These are phyloP conservation scores for Lasiosphaeria miniovina DNA, from an alignment of 495 filamentous ascomycete genomes.

Conservation along the genomic window DNA sequence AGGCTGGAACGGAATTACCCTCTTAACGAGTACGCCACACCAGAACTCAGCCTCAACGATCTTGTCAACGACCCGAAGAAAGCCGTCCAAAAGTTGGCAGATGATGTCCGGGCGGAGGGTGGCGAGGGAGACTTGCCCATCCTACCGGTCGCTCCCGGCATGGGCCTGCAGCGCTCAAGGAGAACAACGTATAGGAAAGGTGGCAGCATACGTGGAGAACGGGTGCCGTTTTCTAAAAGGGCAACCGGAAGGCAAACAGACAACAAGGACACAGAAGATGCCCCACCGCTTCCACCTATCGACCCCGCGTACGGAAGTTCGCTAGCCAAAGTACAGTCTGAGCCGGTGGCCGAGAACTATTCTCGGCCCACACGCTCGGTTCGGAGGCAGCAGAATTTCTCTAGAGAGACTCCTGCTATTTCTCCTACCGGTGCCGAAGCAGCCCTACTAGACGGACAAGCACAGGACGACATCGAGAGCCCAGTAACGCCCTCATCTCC, in stretches of 20 bases:
- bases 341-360: slow-evolving; percentile 64
- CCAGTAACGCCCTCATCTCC: slow-evolving; percentile 15
- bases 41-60: slow-evolving; percentile 66
- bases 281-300: slow-evolving; percentile 40
- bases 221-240: slow-evolving; percentile 68
- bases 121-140: slow-evolving; percentile 77
- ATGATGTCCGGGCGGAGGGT: slow-evolving; percentile 35
- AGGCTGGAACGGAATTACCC: slow-evolving; percentile 75
- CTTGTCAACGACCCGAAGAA: slow-evolving; percentile 78
- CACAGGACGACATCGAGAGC: slow-evolving; percentile 19
- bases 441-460: neutral
- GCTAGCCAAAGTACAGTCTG: slow-evolving; percentile 70
- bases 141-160: slow-evolving; percentile 68
- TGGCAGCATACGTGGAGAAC: slow-evolving; percentile 60
- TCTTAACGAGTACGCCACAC: slow-evolving; percentile 43
- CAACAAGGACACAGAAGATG: slow-evolving; percentile 59
- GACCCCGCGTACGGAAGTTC: slow-evolving; percentile 53
- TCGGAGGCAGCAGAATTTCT: slow-evolving; percentile 43
- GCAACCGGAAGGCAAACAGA: slow-evolving; percentile 52
- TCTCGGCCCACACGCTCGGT: slow-evolving; percentile 48
- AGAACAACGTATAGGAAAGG: slow-evolving; percentile 83
- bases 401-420: slow-evolving; percentile 24
- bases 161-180: slow-evolving; percentile 82
- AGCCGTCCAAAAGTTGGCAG: slow-evolving; percentile 63
- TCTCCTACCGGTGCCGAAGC: neutral